Evolutionary conservation across 208 protist species (phyloP).

Genomic region (Leishmania tarentolae): DNA sequence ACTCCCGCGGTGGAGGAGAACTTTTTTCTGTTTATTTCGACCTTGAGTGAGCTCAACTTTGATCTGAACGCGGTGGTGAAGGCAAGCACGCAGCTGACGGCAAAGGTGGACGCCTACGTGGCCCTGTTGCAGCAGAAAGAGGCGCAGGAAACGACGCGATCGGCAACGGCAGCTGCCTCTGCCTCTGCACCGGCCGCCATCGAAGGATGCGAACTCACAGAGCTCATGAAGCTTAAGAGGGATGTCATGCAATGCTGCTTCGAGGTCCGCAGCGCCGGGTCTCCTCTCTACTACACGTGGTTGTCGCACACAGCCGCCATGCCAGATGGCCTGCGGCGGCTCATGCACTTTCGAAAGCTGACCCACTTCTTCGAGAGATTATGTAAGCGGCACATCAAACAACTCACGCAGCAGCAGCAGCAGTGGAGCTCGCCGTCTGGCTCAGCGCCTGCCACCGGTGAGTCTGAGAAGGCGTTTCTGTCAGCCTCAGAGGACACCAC

Average conservation of each 20-base stretch:
- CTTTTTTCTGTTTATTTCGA: slow-evolving; percentile 64
- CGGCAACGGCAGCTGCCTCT: not conserved
- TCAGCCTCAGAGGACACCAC: not conserved
- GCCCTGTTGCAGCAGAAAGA: slow-evolving; percentile 21
- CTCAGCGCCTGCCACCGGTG: not conserved
- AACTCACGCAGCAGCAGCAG: not conserved
- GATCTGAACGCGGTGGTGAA: slow-evolving; percentile 44
- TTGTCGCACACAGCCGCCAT: slow-evolving; percentile 68
- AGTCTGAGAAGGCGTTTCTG: not conserved
- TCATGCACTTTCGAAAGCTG: slow-evolving; percentile 79
- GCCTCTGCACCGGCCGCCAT: not conserved
- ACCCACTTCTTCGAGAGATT: slow-evolving; percentile 49
- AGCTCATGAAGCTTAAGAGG: slow-evolving; percentile 41
- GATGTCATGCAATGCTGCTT: slow-evolving; percentile 60
- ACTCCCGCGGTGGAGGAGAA: slow-evolving; percentile 22
- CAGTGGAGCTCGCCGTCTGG: not conserved
- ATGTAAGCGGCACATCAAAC: slow-evolving; percentile 38
- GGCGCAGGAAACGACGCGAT: not conserved
- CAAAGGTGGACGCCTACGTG: slow-evolving; percentile 34
- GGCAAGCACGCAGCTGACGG: slow-evolving; percentile 29
- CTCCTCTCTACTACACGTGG: slow-evolving; percentile 79
- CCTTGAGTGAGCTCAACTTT: slow-evolving; percentile 62
- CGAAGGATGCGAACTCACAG: slow-evolving; percentile 12
- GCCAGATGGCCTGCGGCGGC: slow-evolving; percentile 59
- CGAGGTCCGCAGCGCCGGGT: slow-evolving; percentile 47